phyloP scores from a whole-genome alignment of 768 basidiomycete species.

The Tulasnella sp. region DNA sequence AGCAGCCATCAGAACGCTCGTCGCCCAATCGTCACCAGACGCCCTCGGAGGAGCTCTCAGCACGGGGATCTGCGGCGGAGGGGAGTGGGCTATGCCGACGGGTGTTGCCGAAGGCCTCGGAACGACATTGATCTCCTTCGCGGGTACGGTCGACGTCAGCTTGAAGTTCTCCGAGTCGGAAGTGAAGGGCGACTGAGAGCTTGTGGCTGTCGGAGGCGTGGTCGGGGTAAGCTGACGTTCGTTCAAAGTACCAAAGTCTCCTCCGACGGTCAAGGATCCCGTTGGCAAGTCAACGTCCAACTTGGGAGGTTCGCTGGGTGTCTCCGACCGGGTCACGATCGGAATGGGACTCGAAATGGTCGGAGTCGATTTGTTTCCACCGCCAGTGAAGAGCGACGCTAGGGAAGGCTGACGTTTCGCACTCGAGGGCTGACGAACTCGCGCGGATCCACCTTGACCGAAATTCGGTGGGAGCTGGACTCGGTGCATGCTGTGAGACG shows the following conservation, averaged over 20 bases:
- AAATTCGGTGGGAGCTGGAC: not conserved
- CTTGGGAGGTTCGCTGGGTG: conserved; percentile 2
- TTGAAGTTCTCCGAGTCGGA: conserved; percentile 9
- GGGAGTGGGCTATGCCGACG: conserved; percentile 1
- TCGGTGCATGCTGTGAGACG: conserved; percentile 12
- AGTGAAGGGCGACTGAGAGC: not conserved
- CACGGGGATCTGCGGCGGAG: conserved; percentile 9
- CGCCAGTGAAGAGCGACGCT: conserved; percentile 2
- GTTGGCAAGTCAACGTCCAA: not conserved
- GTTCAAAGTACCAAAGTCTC: not conserved
- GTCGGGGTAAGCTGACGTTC: not conserved
- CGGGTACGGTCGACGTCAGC: not conserved
- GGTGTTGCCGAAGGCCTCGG: conserved; percentile 6
- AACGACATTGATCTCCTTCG: conserved; percentile 7
- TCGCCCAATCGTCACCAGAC: conserved; percentile 51
- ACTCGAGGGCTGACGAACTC: conserved; percentile 2
- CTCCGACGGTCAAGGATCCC: conserved; percentile 1
- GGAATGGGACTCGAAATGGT: conserved; percentile 7
- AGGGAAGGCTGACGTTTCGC: conserved; percentile 5
- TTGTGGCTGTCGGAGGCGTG: not conserved
- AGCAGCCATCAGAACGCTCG: conserved; percentile 61
- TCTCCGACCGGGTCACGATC: conserved; percentile 1
- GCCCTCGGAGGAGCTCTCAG: conserved; percentile 22
- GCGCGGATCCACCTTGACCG: not conserved
- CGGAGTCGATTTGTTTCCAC: conserved; percentile 10